A percentile compares a stretch with the other conserved stretches of the same genome.
Evolutionary conservation across 2,329 filamentous ascomycete species (phyloP).

Genomic region (Elsinoe arachidis): DNA sequence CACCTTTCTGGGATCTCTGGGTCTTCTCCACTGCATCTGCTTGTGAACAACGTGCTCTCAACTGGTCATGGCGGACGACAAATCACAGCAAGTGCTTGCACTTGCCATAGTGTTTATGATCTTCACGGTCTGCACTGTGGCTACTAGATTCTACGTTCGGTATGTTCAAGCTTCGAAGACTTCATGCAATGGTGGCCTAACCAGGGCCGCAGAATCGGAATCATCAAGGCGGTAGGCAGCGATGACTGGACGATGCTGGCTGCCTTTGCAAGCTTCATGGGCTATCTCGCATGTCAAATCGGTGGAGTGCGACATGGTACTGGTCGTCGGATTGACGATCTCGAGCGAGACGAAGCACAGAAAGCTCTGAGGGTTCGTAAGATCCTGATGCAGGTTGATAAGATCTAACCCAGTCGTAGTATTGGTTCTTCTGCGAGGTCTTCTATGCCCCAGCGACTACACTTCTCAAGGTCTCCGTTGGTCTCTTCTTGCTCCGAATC

Average conservation of each 20-base stretch:
- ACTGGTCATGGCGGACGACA: conserved; percentile 3
- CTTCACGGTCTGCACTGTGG: conserved; percentile 4
- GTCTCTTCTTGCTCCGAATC: conserved; percentile 45
- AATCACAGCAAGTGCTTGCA: not conserved
- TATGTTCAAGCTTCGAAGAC: not conserved
- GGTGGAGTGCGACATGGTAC: conserved; percentile 33
- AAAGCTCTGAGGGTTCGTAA: conserved; percentile 25
- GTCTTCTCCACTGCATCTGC: no score
- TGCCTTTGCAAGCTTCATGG: conserved; percentile 31
- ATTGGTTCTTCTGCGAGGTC: conserved; percentile 49
- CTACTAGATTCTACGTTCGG: conserved; percentile 16
- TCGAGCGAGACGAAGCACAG: conserved; percentile 25
- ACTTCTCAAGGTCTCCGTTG: conserved; percentile 44
- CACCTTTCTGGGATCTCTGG: no score
- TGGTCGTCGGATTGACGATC: conserved; percentile 29
- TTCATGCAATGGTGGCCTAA: not conserved
- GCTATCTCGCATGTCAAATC: conserved; percentile 34
- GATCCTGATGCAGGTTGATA: not conserved
- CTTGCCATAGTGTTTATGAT: conserved; percentile 6
- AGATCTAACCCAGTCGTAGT: conserved; percentile 22
- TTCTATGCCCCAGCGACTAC: conserved; percentile 43
- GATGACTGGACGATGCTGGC: conserved; percentile 36
- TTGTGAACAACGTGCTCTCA: not conserved
- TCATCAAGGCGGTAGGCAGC: conserved; percentile 32
- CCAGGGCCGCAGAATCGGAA: conserved; percentile 18